phyloP scores from a whole-genome alignment of 202 grass and related monocot species.

The Carex arenaria region DNA sequence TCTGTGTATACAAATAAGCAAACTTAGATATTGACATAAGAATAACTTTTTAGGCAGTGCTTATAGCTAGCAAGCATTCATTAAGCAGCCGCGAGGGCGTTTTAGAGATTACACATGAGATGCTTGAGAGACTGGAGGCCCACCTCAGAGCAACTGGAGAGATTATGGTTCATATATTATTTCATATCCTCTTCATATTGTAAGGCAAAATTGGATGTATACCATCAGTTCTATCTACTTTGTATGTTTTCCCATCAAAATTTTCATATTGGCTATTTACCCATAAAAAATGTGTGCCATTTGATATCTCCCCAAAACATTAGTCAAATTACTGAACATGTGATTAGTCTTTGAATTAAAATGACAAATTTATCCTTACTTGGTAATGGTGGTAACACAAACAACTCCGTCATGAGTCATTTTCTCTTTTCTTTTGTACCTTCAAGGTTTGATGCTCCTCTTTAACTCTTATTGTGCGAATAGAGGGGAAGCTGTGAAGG shows the following conservation, averaged over 20 bases:
- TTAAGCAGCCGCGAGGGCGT: conserved; percentile 62
- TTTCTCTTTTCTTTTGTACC: background rate
- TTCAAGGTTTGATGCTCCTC: background rate
- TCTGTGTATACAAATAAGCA: background rate
- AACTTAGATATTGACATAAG: background rate
- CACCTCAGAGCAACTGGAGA: conserved; percentile 68
- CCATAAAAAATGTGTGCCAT: background rate
- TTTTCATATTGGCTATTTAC: background rate
- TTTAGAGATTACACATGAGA: conserved; percentile 86
- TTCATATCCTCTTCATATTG: conserved; percentile 2
- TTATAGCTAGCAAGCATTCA: conserved; percentile 79
- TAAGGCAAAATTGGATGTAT: background rate
- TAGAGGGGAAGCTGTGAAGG: background rate
- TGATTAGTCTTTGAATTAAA: background rate
- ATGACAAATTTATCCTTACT: background rate
- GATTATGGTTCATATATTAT: conserved; percentile 52
- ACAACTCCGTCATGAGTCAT: background rate
- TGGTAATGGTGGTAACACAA: background rate
- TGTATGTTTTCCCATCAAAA: background rate
- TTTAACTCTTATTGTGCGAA: background rate
- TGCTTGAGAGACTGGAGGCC: conserved; percentile 97
- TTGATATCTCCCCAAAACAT: background rate
- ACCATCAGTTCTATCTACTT: background rate
- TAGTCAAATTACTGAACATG: background rate
- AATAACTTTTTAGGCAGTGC: conserved; percentile 60